These are phyloP conservation scores for Penicillium hordei DNA, from an alignment of 2,329 filamentous ascomycete genomes.

Conservation along the genomic window DNA sequence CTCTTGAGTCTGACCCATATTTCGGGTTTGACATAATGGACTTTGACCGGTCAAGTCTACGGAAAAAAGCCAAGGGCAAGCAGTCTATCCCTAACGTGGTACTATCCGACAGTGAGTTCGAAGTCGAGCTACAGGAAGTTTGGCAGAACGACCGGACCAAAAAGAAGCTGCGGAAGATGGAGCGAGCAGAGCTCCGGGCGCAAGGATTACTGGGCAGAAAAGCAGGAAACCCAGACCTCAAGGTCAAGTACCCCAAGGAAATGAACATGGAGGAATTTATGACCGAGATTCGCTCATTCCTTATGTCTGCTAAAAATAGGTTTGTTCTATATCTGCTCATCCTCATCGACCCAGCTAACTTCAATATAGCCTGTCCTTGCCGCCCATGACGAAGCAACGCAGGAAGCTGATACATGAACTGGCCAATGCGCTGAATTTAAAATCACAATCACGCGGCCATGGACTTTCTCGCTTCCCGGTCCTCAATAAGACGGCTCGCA, in stretches of 20 bases:
- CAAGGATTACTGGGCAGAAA: slow-evolving; percentile 64
- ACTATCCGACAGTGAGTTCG: slow-evolving; percentile 67
- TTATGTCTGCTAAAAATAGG: slow-evolving; percentile 63
- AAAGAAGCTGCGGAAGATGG: slow-evolving; percentile 68
- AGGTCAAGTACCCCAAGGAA: slow-evolving; percentile 69
- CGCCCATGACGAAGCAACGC: slow-evolving; percentile 77
- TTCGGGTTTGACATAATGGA: slow-evolving; percentile 84
- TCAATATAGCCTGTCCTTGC: slow-evolving; percentile 63
- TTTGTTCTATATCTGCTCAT: slow-evolving; percentile 41
- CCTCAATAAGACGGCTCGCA: slow-evolving; percentile 71
- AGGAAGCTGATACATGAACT: slow-evolving; percentile 80
- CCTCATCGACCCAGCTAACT: slow-evolving; percentile 7
- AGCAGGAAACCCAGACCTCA: slow-evolving; percentile 58
- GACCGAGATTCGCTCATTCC: slow-evolving; percentile 69
- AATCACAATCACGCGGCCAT: slow-evolving; percentile 77
- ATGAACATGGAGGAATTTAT: slow-evolving; percentile 70
- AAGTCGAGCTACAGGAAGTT: slow-evolving; percentile 57
- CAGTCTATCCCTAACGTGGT: slow-evolving; percentile 56
- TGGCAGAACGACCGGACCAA: slow-evolving; percentile 69
- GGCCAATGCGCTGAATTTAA: slow-evolving; percentile 71
- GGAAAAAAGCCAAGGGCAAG: slow-evolving; percentile 63
- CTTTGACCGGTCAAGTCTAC: slow-evolving; percentile 68
- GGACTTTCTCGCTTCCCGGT: slow-evolving; percentile 72
- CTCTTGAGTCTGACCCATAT: slow-evolving; percentile 59
- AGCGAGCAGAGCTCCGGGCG: slow-evolving; percentile 67